A percentile compares a stretch with the other conserved stretches of the same genome.
phyloP scores from a whole-genome alignment of 257 asterid genomes.

The Jaltomata sinuosa region DNA sequence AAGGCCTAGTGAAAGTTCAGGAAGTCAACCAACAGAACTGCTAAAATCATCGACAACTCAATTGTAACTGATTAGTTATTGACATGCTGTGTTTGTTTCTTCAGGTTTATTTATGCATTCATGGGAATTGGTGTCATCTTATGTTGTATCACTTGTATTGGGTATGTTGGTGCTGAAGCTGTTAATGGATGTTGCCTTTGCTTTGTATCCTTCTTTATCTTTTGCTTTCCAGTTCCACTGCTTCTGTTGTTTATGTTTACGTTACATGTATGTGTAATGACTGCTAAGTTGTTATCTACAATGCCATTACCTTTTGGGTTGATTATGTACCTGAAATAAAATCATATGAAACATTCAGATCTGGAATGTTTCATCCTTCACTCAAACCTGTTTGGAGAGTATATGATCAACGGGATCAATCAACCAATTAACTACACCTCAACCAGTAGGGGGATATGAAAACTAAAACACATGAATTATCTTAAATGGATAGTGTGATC shows the following conservation, averaged over 20 bases:
- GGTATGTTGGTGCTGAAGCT: conserved; percentile 82
- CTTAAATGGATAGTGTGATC: neutral
- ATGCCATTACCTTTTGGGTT: neutral
- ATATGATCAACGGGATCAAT: too few relatives aligned
- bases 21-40: neutral
- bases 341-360: neutral
- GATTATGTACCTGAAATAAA: neutral
- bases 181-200: conserved; percentile 84
- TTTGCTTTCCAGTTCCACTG: neutral
- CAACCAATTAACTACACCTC: too few relatives aligned
- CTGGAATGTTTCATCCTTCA: neutral
- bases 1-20: too few relatives aligned
- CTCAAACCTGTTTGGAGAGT: neutral
- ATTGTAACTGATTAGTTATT: neutral
- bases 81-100: conserved; percentile 2
- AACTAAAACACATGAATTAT: neutral
- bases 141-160: conserved; percentile 48
- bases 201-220: conserved; percentile 57
- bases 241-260: neutral
- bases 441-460: too few relatives aligned
- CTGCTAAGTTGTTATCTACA: neutral
- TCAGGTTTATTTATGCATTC: conserved; percentile 77
- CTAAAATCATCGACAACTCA: neutral
- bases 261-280: neutral
- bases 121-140: conserved; percentile 61